phyloP scores from a whole-genome alignment of 2,329 filamentous ascomycete genomes.

The Neurospora sp. region DNA sequence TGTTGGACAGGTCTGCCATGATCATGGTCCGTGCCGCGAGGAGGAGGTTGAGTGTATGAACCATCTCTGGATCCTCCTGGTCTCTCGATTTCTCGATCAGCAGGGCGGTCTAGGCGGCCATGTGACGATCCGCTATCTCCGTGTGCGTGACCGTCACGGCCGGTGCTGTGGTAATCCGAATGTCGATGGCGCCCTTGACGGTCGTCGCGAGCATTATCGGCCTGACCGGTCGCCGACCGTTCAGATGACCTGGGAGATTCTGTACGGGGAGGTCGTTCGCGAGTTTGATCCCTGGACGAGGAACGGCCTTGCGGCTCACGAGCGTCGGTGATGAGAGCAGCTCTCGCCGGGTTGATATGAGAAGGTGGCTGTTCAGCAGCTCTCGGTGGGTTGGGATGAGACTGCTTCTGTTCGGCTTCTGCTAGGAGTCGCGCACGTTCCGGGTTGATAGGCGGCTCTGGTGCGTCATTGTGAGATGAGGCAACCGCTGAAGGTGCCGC shows the following conservation, averaged over 20 bases:
- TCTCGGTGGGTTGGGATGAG: slow-evolving; percentile 35
- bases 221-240: slow-evolving; percentile 24
- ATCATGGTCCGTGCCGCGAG: slow-evolving; percentile 35
- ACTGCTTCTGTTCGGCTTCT: slow-evolving; percentile 22
- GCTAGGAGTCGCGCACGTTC: slow-evolving; percentile 42
- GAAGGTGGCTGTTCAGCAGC: slow-evolving; percentile 24
- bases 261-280: slow-evolving; percentile 25
- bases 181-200: slow-evolving; percentile 34
- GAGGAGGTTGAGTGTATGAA: slow-evolving; percentile 18
- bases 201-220: slow-evolving; percentile 35
- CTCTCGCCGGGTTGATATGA: slow-evolving; percentile 37
- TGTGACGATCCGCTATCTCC: slow-evolving; percentile 19
- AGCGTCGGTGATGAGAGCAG: slow-evolving; percentile 32
- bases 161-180: slow-evolving; percentile 21
- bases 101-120: slow-evolving; percentile 23
- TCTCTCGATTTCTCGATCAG: slow-evolving; percentile 26
- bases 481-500: slow-evolving; percentile 19
- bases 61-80: slow-evolving; percentile 9
- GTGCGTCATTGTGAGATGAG: slow-evolving; percentile 19
- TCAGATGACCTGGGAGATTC: slow-evolving; percentile 42
- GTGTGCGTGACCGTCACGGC: slow-evolving; percentile 23
- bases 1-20: slow-evolving; percentile 41
- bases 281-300: slow-evolving; percentile 27
- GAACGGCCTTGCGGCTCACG: slow-evolving; percentile 27
- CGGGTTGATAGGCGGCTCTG: slow-evolving; percentile 44